Conservation (phyloP, 192 early-diverging fungal species). For the Rhizophagus sp. region DNA sequence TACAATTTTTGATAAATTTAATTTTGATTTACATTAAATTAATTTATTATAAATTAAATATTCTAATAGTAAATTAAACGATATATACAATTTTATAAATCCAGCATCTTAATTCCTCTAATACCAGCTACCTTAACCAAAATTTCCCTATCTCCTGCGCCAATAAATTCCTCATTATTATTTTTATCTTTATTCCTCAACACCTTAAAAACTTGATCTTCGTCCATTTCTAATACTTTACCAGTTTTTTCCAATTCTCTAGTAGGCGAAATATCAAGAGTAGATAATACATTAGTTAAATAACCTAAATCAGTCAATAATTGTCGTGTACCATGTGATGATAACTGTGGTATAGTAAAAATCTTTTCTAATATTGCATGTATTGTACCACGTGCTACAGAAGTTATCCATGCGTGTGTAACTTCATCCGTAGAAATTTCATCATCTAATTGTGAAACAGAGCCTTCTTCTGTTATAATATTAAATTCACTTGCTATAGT, state of each 20-base stretch:
- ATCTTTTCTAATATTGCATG: constrained; percentile 36
- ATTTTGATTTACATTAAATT: no score
- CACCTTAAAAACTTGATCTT: background rate
- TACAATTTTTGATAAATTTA: no score
- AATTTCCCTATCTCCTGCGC: constrained; percentile 15
- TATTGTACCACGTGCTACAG: constrained; percentile 64
- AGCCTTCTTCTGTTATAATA: constrained; percentile 8
- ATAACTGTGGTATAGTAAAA: constrained; percentile 20
- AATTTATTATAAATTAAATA: no score
- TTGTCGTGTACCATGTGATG: constrained; percentile 21
- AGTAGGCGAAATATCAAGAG: constrained; percentile 8
- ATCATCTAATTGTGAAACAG: constrained; percentile 35
- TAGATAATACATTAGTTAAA: constrained; percentile 20
- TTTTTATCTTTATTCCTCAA: background rate
- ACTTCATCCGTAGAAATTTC: constrained; percentile 47
- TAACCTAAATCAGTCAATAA: constrained; percentile 27
- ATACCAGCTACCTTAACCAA: constrained; percentile 19
- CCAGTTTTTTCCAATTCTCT: background rate
- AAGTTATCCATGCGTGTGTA: constrained; percentile 69
- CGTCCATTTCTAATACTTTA: constrained; percentile 27
- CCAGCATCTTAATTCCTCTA: constrained; percentile 14
- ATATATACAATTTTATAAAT: constrained; percentile 1
- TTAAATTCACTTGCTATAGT: background rate
- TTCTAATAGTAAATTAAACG: no score
- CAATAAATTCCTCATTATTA: background rate